A percentile compares a stretch with the other conserved stretches of the same genome.
Evolutionary conservation across 2,329 filamentous ascomycete genomes (phyloP).

Genomic region (Amylocarpus encephaloides): DNA sequence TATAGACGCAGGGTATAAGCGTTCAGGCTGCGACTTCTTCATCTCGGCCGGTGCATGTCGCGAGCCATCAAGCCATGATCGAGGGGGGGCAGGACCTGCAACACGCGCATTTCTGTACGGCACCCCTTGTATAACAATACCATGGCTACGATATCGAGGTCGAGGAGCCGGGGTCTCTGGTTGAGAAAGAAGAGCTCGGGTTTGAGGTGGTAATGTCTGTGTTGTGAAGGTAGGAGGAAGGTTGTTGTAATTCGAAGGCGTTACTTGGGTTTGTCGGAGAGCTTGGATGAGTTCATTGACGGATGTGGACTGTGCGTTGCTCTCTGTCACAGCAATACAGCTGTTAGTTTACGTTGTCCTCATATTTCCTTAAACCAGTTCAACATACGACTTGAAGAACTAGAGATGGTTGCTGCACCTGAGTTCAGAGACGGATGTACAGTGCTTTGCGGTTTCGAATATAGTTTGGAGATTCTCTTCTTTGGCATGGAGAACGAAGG

Average conservation of each 20-base stretch:
- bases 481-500: no score
- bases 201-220: conserved; percentile 49
- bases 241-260: conserved; percentile 12
- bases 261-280: conserved; percentile 43
- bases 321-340: conserved; percentile 9
- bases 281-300: conserved; percentile 57
- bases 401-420: no score
- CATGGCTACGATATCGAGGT: conserved; percentile 35
- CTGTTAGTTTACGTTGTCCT: no score
- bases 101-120: conserved; percentile 43
- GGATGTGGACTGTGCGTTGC: conserved; percentile 31
- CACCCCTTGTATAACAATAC: conserved; percentile 37
- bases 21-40: conserved; percentile 15
- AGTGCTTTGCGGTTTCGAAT: no score
- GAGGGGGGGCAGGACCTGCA: conserved; percentile 52
- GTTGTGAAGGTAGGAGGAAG: conserved; percentile 30
- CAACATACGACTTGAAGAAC: no score
- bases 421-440: no score
- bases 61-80: conserved; percentile 46
- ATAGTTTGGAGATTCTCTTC: no score
- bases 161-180: conserved; percentile 49
- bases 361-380: no score
- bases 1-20: conserved; percentile 26
- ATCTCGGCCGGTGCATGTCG: conserved; percentile 21
- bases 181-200: conserved; percentile 53